Percentiles rank a stretch among this genome's conserved stretches.
Conservation (phyloP, 768 basidiomycete genomes). For the Kwoniella sp. region DNA sequence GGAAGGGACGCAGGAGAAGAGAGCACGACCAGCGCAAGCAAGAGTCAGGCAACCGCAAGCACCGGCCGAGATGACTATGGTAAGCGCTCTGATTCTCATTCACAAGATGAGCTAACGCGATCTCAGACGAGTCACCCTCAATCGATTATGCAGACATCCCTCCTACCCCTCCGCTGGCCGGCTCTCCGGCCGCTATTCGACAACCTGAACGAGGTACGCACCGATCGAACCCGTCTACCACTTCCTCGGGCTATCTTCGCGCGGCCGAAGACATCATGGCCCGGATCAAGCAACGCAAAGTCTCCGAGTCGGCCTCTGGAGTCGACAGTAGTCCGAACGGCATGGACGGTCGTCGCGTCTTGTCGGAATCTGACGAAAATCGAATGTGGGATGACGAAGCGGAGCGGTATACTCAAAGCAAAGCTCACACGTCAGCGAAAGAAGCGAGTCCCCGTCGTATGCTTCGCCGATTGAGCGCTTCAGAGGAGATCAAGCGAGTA, state of each 20-base stretch:
- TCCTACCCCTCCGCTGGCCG: slow-evolving; percentile 29
- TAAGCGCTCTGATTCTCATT: no score
- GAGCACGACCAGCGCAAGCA: slow-evolving; percentile 28
- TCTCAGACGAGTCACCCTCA: slow-evolving; percentile 11
- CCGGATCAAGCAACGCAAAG: slow-evolving; percentile 60
- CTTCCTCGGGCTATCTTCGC: slow-evolving; percentile 58
- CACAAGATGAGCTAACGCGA: slow-evolving; percentile 2
- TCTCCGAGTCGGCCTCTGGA: slow-evolving; percentile 37
- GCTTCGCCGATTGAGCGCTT: slow-evolving; percentile 50
- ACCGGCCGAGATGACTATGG: background rate
- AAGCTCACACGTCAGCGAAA: slow-evolving; percentile 10
- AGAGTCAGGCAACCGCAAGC: slow-evolving; percentile 11
- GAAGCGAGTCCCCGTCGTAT: slow-evolving; percentile 55
- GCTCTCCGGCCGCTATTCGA: background rate
- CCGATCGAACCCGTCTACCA: slow-evolving; percentile 42
- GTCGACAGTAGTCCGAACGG: slow-evolving; percentile 26
- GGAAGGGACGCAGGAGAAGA: slow-evolving; percentile 30
- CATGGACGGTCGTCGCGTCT: slow-evolving; percentile 9
- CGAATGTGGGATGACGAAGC: slow-evolving; percentile 15
- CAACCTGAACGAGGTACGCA: slow-evolving; percentile 20
- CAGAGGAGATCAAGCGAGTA: slow-evolving; percentile 54
- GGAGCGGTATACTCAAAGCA: slow-evolving; percentile 11
- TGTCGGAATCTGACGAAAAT: slow-evolving; percentile 32
- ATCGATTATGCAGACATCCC: slow-evolving; percentile 27
- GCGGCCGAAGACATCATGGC: slow-evolving; percentile 79